Conservation (phyloP, 345 rosid genomes). For the Turritis glabra region DNA sequence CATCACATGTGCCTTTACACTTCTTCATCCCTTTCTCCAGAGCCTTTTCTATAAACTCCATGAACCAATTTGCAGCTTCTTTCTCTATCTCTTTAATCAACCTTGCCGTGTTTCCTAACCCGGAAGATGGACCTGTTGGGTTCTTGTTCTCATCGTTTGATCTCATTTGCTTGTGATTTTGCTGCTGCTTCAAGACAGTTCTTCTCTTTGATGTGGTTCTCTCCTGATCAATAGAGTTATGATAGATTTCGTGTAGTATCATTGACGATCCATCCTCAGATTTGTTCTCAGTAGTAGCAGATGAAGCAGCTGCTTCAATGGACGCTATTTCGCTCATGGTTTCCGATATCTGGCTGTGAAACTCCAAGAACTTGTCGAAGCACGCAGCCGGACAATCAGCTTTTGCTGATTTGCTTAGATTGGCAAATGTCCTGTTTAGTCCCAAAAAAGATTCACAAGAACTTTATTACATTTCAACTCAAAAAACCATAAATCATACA, state of each 20-base stretch:
- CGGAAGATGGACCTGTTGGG: conserved; percentile 42
- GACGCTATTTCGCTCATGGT: conserved; percentile 64
- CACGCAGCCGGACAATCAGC: conserved; percentile 76
- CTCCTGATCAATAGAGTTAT: conserved; percentile 56
- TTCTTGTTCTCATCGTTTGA: conserved; percentile 79
- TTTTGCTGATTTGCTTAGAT: conserved; percentile 68
- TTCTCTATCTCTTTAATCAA: conserved; percentile 70
- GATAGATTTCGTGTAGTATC: conserved; percentile 53
- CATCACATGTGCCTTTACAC: conserved; percentile 47
- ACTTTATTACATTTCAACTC: conserved; percentile 12
- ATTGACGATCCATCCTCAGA: conserved; percentile 40
- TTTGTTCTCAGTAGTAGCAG: conserved; percentile 42
- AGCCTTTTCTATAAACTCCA: conserved; percentile 85
- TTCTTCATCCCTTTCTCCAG: conserved; percentile 79
- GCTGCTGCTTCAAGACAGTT: conserved; percentile 45
- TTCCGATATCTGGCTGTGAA: conserved; percentile 69
- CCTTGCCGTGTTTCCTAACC: conserved; percentile 55
- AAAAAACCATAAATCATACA: neutral
- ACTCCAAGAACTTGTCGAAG: conserved; percentile 81
- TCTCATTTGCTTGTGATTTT: conserved; percentile 44
- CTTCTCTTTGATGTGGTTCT: conserved; percentile 51
- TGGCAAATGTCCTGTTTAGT: conserved; percentile 59
- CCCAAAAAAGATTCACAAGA: conserved; percentile 12
- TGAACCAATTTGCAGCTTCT: conserved; percentile 94
- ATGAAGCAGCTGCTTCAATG: conserved; percentile 62